phyloP scores from a whole-genome alignment of 2,329 filamentous ascomycete species.

The Pseudogymnoascus sp. region DNA sequence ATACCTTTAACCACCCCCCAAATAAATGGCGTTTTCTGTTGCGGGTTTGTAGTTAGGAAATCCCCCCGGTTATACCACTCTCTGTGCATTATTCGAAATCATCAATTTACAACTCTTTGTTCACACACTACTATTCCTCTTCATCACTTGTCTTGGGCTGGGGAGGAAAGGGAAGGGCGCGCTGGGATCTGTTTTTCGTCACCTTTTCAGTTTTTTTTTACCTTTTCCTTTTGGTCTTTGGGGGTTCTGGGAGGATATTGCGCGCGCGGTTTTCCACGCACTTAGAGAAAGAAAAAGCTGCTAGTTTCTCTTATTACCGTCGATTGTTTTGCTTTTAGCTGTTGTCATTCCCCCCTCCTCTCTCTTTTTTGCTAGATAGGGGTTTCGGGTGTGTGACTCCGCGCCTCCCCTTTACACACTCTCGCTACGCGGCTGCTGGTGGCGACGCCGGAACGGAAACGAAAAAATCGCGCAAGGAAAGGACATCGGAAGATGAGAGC shows the following conservation, averaged over 20 bases:
- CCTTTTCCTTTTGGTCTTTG: neutral
- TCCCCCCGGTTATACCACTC: neutral
- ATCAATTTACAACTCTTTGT: neutral
- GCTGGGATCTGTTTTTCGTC: neutral
- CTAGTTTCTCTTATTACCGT: neutral
- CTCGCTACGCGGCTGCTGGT: neutral
- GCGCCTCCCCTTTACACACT: neutral
- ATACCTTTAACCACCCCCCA: neutral
- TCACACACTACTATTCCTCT: neutral
- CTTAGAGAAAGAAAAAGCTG: neutral
- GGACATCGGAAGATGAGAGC: neutral
- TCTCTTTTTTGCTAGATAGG: neutral
- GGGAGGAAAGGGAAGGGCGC: neutral
- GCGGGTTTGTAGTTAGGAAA: neutral
- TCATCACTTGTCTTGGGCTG: neutral
- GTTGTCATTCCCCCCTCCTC: neutral
- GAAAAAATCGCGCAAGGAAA: neutral
- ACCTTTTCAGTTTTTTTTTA: neutral
- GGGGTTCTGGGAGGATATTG: neutral
- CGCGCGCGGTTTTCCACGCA: neutral
- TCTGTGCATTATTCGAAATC: neutral
- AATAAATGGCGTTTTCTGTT: neutral
- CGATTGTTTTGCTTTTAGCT: neutral
- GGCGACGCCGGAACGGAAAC: neutral
- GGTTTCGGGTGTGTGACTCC: neutral